Base-by-base conservation (phyloP, 108 stramenopile species). In the Fragilariopsis cylindrus region DNA sequence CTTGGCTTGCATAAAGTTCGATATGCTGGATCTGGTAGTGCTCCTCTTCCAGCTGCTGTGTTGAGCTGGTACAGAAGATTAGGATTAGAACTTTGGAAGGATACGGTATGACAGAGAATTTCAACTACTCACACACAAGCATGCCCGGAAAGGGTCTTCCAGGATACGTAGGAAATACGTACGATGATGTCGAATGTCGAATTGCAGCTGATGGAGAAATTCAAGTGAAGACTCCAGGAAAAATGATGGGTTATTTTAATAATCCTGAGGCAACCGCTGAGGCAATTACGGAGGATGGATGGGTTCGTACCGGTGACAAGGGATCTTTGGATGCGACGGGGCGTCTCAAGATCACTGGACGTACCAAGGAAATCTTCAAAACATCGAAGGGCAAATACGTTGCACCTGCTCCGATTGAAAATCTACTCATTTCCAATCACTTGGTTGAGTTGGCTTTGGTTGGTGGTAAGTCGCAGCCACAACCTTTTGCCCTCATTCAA, bases 91-190 rank as follows among this genome's bases (percentile, higher is more conserved):
- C 74, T 92, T 60, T 88, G 52, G 91, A 92, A 72, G 91, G 91
- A 43, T 92, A 92, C 74, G 91, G 91, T 12, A 92, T 92, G 91
- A 92, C 91, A 2, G 91, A 92, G 77, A 92, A 92, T 58, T 92
- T 92, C 85, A 92, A 92, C 80, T 92, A 87, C 68, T 89, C 88
- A 11, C 90, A 92, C 70, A 30, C 76, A 16, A 82, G 65, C 42
- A 65, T 58, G 3, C 81, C 84, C 39, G 88, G 88, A 30, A 78
- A 79, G 30, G 73, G 55, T 2, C 83, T 77, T 60, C 82, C 80
- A 13, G 90, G 90, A 77, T 92, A 89, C 57, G 90, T 92, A 18
- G 90, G 90, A 55, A 71, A 88, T 45, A 66, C 90, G 9, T 84
- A 89, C 39, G 69, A 70, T 56, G 87, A 84, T 65, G 90, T 92